A percentile compares a stretch with the other conserved stretches of the same genome.
Evolutionary conservation across 23 red algal genomes (phyloP).

Genomic region (Gracilariopsis chorda): DNA sequence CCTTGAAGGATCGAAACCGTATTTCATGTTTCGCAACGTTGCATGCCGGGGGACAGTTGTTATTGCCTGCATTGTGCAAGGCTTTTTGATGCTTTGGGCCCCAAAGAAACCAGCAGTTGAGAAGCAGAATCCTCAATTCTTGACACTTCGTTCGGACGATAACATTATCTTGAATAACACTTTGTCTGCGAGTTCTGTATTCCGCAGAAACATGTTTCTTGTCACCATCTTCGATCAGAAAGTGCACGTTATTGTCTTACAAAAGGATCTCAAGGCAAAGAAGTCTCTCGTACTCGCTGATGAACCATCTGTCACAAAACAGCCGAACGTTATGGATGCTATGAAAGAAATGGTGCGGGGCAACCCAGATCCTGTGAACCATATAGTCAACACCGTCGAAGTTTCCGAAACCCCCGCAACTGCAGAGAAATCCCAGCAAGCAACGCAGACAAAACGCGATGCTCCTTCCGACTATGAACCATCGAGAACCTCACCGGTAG

Average conservation of each 20-base stretch:
- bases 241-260: background rate
- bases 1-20: background rate
- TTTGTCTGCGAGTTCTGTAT: background rate
- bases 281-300: background rate
- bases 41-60: background rate
- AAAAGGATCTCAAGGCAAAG: background rate
- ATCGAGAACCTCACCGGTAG: no score
- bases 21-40: background rate
- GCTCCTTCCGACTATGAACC: no score
- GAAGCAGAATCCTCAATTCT: background rate
- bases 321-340: background rate
- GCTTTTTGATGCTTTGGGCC: background rate
- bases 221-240: background rate
- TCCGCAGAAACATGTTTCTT: background rate
- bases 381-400: background rate
- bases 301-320: background rate
- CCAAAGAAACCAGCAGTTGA: background rate
- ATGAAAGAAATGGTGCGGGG: background rate
- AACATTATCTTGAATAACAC: background rate
- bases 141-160: background rate
- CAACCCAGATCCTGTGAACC: constrained; percentile 1
- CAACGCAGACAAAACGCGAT: no score
- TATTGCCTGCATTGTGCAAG: background rate
- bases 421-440: no score
- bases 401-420: no score